Evolutionary conservation across 2,329 filamentous ascomycete species (phyloP).

Genomic region (Spiromastix sp.): DNA sequence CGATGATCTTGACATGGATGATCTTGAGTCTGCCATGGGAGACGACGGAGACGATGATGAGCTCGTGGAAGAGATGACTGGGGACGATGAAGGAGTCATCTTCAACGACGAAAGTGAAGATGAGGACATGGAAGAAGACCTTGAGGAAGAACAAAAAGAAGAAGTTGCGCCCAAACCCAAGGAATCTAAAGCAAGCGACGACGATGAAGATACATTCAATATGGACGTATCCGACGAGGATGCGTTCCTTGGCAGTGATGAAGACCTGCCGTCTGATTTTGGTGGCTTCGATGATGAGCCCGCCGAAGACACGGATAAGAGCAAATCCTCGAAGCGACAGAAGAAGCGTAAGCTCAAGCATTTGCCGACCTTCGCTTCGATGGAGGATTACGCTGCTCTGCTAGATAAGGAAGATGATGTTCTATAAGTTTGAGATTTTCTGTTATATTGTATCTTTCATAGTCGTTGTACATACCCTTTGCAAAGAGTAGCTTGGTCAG

Average conservation of each 20-base stretch:
- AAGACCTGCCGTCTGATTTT: constrained; percentile 42
- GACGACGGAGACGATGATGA: constrained; percentile 33
- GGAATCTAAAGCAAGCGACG: constrained; percentile 24
- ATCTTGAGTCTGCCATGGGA: constrained; percentile 43
- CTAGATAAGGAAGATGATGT: constrained; percentile 51
- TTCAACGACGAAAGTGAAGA: constrained; percentile 39
- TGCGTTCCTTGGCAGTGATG: constrained; percentile 43
- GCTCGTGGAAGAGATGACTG: constrained; percentile 26
- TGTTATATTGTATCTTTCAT: neutral
- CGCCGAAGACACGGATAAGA: constrained; percentile 28
- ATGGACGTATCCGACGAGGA: constrained; percentile 37
- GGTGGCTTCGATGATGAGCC: constrained; percentile 31
- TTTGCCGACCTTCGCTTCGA: constrained; percentile 84
- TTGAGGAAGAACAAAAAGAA: constrained; percentile 39
- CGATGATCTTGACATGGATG: constrained; percentile 48
- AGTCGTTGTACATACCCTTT: too few relatives aligned
- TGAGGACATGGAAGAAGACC: constrained; percentile 35
- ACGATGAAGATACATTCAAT: constrained; percentile 46
- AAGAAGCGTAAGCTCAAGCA: constrained; percentile 79
- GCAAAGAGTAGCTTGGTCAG: too few relatives aligned
- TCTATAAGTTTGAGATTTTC: neutral
- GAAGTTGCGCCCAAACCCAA: constrained; percentile 24
- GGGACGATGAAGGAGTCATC: constrained; percentile 38
- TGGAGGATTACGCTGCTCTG: constrained; percentile 85
- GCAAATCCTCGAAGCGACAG: constrained; percentile 36